A percentile compares a stretch with the other conserved stretches of the same genome.
These are phyloP conservation scores for Hura crepitans DNA, from an alignment of 441 rosid genomes.

Conservation along the genomic window DNA sequence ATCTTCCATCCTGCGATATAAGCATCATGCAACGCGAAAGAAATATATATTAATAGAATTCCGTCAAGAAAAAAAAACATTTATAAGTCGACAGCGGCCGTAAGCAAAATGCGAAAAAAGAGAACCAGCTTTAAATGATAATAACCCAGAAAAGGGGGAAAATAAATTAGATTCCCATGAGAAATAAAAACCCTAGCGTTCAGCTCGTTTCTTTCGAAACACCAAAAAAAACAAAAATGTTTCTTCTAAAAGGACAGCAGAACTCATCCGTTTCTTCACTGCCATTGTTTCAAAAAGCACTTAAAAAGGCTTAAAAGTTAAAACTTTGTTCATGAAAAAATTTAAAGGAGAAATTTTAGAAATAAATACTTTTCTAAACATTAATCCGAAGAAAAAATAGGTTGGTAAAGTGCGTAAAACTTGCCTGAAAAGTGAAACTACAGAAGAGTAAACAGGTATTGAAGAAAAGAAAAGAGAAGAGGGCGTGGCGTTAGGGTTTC, in stretches of 20 bases:
- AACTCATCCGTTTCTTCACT: not conserved
- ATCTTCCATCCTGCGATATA: slow-evolving; percentile 44
- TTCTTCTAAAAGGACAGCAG: not conserved
- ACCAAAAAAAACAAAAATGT: not conserved
- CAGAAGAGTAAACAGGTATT: not conserved
- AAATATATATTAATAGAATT: not conserved
- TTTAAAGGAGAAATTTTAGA: not conserved
- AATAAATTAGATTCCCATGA: not conserved
- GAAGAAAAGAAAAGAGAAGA: slow-evolving; percentile 7
- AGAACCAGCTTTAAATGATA: not conserved
- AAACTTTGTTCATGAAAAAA: too few species aligned
- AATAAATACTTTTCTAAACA: not conserved
- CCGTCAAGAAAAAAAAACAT: not conserved
- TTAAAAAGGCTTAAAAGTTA: not conserved
- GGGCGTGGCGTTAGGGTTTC: slow-evolving; percentile 20
- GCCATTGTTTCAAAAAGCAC: not conserved
- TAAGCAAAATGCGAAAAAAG: not conserved
- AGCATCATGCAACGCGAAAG: not conserved
- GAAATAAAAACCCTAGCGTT: slow-evolving; percentile 9
- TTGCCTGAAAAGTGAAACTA: slow-evolving; percentile 26
- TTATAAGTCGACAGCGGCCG: not conserved
- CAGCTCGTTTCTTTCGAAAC: not conserved
- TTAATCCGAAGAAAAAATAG: not conserved
- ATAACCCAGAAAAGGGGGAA: not conserved
- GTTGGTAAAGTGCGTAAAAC: not conserved